A percentile compares a stretch with the other conserved stretches of the same genome.
Conservation (phyloP, 2,329 filamentous ascomycete genomes). For the Magnaporthiopsis poae region DNA sequence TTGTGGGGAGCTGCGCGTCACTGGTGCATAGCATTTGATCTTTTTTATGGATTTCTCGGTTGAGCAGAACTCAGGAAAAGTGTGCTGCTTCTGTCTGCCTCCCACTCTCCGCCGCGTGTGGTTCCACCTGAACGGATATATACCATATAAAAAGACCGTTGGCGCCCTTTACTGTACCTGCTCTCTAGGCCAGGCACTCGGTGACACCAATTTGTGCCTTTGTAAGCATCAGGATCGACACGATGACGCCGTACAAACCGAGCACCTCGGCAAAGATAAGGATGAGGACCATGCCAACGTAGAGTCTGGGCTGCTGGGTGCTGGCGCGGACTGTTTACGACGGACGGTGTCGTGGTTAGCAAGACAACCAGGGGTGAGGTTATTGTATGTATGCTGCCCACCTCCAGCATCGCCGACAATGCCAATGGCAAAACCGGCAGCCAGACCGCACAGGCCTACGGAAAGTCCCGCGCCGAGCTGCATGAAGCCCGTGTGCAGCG, state of each 20-base stretch:
- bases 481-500: slow-evolving; percentile 72
- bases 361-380: too few relatives aligned
- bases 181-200: slow-evolving; percentile 25
- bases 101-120: too few relatives aligned
- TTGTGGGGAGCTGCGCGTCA: too few relatives aligned
- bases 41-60: too few relatives aligned
- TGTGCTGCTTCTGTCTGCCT: too few relatives aligned
- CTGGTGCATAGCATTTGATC: too few relatives aligned
- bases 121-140: too few relatives aligned
- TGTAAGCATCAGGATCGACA: slow-evolving; percentile 39
- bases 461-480: slow-evolving; percentile 72
- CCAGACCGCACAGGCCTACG: slow-evolving; percentile 70
- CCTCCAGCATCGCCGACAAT: slow-evolving; percentile 83
- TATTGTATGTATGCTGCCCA: slow-evolving; percentile 26
- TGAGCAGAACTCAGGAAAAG: too few relatives aligned
- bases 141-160: too few relatives aligned
- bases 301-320: slow-evolving; percentile 69
- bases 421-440: slow-evolving; percentile 74
- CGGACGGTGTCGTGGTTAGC: too few relatives aligned
- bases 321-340: slow-evolving; percentile 8
- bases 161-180: too few relatives aligned
- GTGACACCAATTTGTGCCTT: slow-evolving; percentile 29
- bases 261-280: slow-evolving; percentile 84
- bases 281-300: slow-evolving; percentile 95
- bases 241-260: slow-evolving; percentile 36